A percentile compares a stretch with the other conserved stretches of the same genome.
These are phyloP conservation scores for Nidularia pulvinata DNA, from an alignment of 768 basidiomycete genomes.

Conservation along the genomic window DNA sequence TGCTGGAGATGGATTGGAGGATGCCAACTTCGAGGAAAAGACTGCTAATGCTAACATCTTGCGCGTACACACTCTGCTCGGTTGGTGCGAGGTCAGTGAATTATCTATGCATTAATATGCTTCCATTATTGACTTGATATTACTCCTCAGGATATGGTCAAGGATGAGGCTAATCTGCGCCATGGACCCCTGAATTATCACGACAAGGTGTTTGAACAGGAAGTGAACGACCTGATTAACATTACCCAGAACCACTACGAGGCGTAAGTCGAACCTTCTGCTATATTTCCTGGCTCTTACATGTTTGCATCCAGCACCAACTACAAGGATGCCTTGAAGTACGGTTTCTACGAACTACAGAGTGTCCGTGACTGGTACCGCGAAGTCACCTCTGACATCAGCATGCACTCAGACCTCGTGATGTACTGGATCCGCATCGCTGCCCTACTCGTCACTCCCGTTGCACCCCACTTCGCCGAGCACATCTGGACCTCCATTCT, in stretches of 20 bases:
- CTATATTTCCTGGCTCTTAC: background rate
- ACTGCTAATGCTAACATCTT: constrained; percentile 97
- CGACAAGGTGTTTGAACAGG: constrained; percentile 89
- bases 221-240: constrained; percentile 85
- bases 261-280: constrained; percentile 49
- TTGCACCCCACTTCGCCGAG: constrained; percentile 94
- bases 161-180: constrained; percentile 70
- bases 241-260: constrained; percentile 82
- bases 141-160: constrained; percentile 69
- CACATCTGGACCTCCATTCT: constrained; percentile 84
- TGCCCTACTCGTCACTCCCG: constrained; percentile 79
- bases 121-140: too few relatives aligned
- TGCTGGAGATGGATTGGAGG: constrained; percentile 96
- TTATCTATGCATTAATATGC: too few relatives aligned
- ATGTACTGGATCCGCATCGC: constrained; percentile 82
- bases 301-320: constrained; percentile 57
- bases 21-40: constrained; percentile 99
- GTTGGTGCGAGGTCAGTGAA: constrained; percentile 63
- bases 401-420: constrained; percentile 92
- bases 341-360: constrained; percentile 95
- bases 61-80: constrained; percentile 85
- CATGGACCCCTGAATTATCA: constrained; percentile 79
- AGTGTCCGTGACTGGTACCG: constrained; percentile 95
- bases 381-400: constrained; percentile 83
- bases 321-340: constrained; percentile 96